These are phyloP conservation scores for Barnettozyma wickerhamii DNA, from an alignment of 805 yeast genomes.

Conservation along the genomic window DNA sequence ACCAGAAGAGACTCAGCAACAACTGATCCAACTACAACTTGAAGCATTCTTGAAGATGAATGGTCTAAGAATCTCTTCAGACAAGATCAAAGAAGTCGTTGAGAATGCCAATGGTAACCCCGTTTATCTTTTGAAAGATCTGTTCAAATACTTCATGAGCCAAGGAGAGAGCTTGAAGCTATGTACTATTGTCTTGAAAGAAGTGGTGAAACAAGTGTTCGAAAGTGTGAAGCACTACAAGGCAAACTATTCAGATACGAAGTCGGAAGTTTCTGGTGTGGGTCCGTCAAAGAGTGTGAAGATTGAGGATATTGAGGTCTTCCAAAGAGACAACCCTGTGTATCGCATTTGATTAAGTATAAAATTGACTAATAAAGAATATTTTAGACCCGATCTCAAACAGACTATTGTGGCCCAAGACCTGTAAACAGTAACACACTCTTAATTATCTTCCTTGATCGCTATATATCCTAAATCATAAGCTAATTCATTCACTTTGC, in stretches of 20 bases:
- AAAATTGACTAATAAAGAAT: too few relatives aligned
- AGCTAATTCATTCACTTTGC: too few relatives aligned
- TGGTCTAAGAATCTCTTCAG: conserved; percentile 42
- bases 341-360: neutral
- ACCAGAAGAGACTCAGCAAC: conserved; percentile 32
- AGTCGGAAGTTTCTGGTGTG: neutral
- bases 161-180: conserved; percentile 39
- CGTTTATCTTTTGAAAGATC: conserved; percentile 32
- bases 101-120: conserved; percentile 35
- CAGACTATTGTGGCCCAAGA: too few relatives aligned
- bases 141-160: conserved; percentile 38
- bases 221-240: conserved; percentile 10
- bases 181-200: conserved; percentile 31
- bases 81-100: conserved; percentile 35
- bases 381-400: too few relatives aligned
- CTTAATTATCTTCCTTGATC: too few relatives aligned
- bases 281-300: conserved; percentile 1
- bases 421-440: too few relatives aligned
- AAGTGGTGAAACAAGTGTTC: conserved; percentile 27
- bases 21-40: conserved; percentile 35
- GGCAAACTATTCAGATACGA: neutral
- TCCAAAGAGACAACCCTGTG: conserved; percentile 4
- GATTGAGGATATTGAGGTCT: conserved; percentile 3
- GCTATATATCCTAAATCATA: too few relatives aligned
- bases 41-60: conserved; percentile 42